phyloP scores from a whole-genome alignment of 768 basidiomycete species.

The Xerocomellus chrysenteron region DNA sequence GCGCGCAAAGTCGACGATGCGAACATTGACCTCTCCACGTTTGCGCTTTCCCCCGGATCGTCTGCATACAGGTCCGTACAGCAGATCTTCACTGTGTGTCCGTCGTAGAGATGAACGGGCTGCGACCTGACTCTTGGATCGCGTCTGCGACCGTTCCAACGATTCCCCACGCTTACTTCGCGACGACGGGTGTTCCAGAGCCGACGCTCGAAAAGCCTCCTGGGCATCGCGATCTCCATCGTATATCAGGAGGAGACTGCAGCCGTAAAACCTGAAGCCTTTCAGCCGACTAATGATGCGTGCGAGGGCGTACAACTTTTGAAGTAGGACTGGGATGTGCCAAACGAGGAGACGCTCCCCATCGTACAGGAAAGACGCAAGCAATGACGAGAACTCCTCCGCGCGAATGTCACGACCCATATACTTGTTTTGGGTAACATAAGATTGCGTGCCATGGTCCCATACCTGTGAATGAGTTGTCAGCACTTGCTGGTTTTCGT shows the following conservation, averaged over 20 bases:
- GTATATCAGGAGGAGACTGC: constrained; percentile 94
- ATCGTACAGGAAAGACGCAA: constrained; percentile 82
- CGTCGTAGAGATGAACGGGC: constrained; percentile 56
- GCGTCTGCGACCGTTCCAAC: constrained; percentile 53
- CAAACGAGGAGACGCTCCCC: constrained; percentile 82
- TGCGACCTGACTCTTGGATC: constrained; percentile 43
- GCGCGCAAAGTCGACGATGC: constrained; percentile 98
- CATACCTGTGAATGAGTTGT: constrained; percentile 64
- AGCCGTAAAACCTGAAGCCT: constrained; percentile 98
- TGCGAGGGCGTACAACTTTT: constrained; percentile 92
- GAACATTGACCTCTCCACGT: constrained; percentile 91
- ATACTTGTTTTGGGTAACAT: constrained; percentile 95
- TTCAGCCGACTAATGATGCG: constrained; percentile 84
- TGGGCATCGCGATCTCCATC: constrained; percentile 92
- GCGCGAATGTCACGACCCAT: constrained; percentile 87
- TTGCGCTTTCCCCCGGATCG: constrained; percentile 66
- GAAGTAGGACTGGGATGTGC: constrained; percentile 88
- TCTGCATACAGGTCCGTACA: constrained; percentile 63
- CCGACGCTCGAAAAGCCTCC: constrained; percentile 62
- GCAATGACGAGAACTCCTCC: constrained; percentile 78
- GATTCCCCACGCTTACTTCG: constrained; percentile 78
- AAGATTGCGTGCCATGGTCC: constrained; percentile 81
- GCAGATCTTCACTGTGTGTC: constrained; percentile 77
- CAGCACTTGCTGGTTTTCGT: constrained; percentile 1
- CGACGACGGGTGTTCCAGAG: constrained; percentile 61